Percentiles rank a stretch among this genome's conserved stretches.
Evolutionary conservation across 768 basidiomycete species (phyloP).

Genomic region (Rubroboletus pulcherrimus): DNA sequence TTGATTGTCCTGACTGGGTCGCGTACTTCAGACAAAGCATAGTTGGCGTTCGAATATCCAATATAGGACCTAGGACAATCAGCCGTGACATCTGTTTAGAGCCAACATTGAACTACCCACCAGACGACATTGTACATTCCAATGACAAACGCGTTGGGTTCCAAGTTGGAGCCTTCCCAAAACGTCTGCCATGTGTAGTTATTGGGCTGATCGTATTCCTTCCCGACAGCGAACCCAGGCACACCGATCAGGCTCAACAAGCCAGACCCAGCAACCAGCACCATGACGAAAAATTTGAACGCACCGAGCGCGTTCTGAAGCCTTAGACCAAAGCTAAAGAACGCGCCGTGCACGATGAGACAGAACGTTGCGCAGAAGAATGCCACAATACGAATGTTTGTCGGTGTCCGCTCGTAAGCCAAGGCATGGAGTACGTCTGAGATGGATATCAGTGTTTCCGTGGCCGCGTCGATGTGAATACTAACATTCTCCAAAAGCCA

Average conservation of each 20-base stretch:
- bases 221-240: constrained; percentile 46
- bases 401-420: constrained; percentile 40
- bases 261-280: constrained; percentile 50
- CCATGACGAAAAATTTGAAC: constrained; percentile 57
- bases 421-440: constrained; percentile 60
- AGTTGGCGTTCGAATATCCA: constrained; percentile 74
- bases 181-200: constrained; percentile 59
- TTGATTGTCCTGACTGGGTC: constrained; percentile 58
- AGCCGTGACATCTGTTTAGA: neutral
- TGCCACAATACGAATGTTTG: constrained; percentile 50
- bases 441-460: neutral
- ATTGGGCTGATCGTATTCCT: constrained; percentile 49
- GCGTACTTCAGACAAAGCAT: constrained; percentile 65
- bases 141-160: constrained; percentile 56
- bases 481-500: constrained; percentile 74
- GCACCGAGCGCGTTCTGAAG: constrained; percentile 62
- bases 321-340: constrained; percentile 51
- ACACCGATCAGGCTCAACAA: constrained; percentile 47
- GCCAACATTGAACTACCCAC: constrained; percentile 30
- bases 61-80: constrained; percentile 53
- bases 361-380: constrained; percentile 55
- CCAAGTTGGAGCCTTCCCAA: constrained; percentile 60
- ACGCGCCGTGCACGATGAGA: constrained; percentile 53
- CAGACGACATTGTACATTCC: constrained; percentile 72
- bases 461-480: neutral